These are phyloP conservation scores for Rosa rugosa DNA, from an alignment of 306 rosid genomes.

Conservation along the genomic window DNA sequence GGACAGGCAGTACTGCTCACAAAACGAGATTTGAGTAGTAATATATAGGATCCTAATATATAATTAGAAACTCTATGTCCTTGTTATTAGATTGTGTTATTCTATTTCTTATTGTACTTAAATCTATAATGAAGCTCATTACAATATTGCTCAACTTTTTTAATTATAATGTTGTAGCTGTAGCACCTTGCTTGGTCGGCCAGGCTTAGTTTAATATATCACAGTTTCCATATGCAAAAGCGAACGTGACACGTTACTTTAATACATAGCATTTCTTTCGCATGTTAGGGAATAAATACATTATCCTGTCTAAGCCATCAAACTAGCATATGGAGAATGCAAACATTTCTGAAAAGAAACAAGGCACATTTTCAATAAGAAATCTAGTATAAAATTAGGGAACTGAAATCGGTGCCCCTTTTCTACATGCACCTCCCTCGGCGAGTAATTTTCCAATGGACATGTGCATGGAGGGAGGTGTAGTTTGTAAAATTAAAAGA, in stretches of 20 bases:
- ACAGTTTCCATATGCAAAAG: constrained; percentile 27
- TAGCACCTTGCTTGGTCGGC: constrained; percentile 21
- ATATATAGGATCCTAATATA: background rate
- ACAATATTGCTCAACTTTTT: constrained; percentile 10
- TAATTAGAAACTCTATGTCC: background rate
- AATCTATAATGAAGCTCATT: constrained; percentile 19
- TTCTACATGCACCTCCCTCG: too few species aligned
- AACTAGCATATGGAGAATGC: constrained; percentile 26
- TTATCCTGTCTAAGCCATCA: constrained; percentile 16
- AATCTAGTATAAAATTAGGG: constrained; percentile 23
- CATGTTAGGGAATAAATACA: constrained; percentile 37
- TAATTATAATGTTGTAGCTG: constrained; percentile 25
- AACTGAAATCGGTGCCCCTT: background rate
- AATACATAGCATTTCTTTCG: constrained; percentile 41
- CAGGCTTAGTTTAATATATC: constrained; percentile 23
- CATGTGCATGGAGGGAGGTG: too few species aligned
- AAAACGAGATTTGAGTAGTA: constrained; percentile 26
- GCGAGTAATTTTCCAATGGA: too few species aligned
- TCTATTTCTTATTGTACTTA: constrained; percentile 16
- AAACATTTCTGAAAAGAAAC: constrained; percentile 1
- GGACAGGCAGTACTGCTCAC: constrained; percentile 17
- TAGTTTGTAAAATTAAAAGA: background rate
- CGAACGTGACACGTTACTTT: constrained; percentile 34
- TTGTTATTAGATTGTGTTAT: constrained; percentile 26
- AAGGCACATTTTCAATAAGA: constrained; percentile 27